phyloP scores from a whole-genome alignment of 1,139 yeast species.

The Pichia sp. region DNA sequence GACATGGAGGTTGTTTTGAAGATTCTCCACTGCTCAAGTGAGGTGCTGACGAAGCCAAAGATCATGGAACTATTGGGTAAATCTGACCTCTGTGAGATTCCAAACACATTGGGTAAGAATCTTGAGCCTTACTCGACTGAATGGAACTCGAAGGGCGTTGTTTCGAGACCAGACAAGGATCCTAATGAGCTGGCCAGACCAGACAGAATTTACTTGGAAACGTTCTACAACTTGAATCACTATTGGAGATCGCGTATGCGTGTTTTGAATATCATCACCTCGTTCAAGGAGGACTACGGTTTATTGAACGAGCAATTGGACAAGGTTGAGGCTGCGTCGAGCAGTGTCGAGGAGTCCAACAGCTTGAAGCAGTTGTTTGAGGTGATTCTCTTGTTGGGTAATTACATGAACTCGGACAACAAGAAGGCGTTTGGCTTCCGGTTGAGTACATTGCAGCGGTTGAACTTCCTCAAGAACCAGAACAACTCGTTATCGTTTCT shows the following conservation, averaged over 20 bases:
- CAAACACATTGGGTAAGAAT: slow-evolving; percentile 59
- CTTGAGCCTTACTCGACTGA: slow-evolving; percentile 67
- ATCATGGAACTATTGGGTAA: slow-evolving; percentile 78
- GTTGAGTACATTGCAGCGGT: slow-evolving; percentile 66
- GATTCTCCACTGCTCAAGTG: slow-evolving; percentile 68
- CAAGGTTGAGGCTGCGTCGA: slow-evolving; percentile 60
- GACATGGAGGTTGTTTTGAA: slow-evolving; percentile 63
- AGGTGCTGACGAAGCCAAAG: slow-evolving; percentile 61
- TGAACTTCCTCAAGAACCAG: slow-evolving; percentile 73
- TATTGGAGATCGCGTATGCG: slow-evolving; percentile 80
- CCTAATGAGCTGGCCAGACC: slow-evolving; percentile 71
- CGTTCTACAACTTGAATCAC: slow-evolving; percentile 69
- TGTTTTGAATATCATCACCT: slow-evolving; percentile 56
- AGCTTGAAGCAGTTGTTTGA: slow-evolving; percentile 65
- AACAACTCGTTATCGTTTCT: slow-evolving; percentile 74
- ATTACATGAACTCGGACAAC: slow-evolving; percentile 75
- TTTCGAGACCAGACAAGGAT: slow-evolving; percentile 61
- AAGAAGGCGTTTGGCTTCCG: slow-evolving; percentile 82
- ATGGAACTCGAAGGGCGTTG: slow-evolving; percentile 39
- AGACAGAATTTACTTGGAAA: slow-evolving; percentile 68
- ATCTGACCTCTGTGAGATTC: slow-evolving; percentile 68
- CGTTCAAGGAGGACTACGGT: slow-evolving; percentile 67
- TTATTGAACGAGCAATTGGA: slow-evolving; percentile 59
- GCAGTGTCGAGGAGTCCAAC: slow-evolving; percentile 52
- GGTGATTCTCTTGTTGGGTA: slow-evolving; percentile 76